These are phyloP conservation scores for Ceratobasidium sp. DNA, from an alignment of 1,284 basidiomycete species.

Conservation along the genomic window DNA sequence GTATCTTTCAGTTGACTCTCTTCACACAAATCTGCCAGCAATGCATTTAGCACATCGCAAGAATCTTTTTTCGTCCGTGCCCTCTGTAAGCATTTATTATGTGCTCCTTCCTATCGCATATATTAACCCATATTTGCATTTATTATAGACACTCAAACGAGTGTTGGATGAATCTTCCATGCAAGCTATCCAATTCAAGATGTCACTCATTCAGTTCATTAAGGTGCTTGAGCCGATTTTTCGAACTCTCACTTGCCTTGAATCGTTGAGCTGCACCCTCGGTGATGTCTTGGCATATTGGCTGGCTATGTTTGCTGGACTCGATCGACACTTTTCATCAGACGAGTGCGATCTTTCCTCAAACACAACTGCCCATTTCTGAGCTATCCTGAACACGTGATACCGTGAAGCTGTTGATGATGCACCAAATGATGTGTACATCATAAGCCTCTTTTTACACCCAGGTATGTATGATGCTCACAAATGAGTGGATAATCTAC, in stretches of 20 bases:
- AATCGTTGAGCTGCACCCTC: neutral
- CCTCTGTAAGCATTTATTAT: neutral
- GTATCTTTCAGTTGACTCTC: neutral
- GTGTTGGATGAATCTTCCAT: conserved; percentile 6
- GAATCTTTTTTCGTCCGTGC: neutral
- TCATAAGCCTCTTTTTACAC: neutral
- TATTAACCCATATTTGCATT: neutral
- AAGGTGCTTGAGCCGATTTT: neutral
- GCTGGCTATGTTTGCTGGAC: neutral
- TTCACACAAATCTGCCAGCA: conserved; percentile 3
- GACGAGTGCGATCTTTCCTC: neutral
- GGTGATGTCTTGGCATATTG: conserved; percentile 17
- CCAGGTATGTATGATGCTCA: conserved; percentile 8
- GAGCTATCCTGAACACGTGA: neutral
- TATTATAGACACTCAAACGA: neutral
- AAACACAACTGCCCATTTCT: neutral
- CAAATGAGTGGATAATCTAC: neutral
- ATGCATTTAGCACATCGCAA: conserved; percentile 7
- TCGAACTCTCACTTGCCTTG: neutral
- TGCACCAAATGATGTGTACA: conserved; percentile 4
- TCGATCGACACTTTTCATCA: neutral
- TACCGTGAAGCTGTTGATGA: conserved; percentile 1
- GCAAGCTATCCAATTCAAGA: conserved; percentile 9
- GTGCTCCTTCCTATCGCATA: neutral
- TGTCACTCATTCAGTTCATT: neutral